A percentile compares a stretch with the other conserved stretches of the same genome.
Evolutionary conservation across 73 alveolate species (phyloP).

Genomic region (Tetrahymena elliotti): DNA sequence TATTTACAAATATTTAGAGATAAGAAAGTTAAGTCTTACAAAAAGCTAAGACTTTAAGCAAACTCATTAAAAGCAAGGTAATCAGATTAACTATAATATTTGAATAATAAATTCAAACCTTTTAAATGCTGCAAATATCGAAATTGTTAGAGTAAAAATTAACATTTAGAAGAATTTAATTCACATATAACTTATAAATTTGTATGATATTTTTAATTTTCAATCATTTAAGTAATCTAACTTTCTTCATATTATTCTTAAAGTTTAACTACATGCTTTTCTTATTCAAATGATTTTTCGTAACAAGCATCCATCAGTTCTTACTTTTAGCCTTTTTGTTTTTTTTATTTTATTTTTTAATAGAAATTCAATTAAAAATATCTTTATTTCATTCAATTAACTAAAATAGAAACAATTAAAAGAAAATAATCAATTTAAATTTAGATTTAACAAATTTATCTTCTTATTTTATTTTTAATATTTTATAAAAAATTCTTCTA

Average conservation of each 20-base stretch:
- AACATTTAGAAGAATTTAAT: not conserved
- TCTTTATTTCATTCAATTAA: too few relatives aligned
- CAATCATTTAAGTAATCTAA: not conserved
- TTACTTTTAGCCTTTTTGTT: too few relatives aligned
- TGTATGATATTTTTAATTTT: not conserved
- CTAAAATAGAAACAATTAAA: not conserved
- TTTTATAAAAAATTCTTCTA: too few relatives aligned
- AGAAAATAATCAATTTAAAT: too few relatives aligned
- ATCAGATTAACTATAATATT: not conserved
- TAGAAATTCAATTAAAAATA: too few relatives aligned
- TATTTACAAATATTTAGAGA: not conserved
- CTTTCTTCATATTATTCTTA: not conserved
- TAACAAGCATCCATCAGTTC: not conserved
- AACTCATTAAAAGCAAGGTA: not conserved
- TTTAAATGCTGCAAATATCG: not conserved
- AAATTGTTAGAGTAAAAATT: not conserved
- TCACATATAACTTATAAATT: not conserved
- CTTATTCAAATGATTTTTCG: not conserved
- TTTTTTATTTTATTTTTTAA: too few relatives aligned
- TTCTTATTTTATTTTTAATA: too few relatives aligned
- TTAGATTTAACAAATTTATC: not conserved
- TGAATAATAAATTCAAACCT: not conserved
- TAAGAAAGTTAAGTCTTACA: too few relatives aligned
- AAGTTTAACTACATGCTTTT: not conserved
- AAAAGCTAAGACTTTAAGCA: not conserved